These are phyloP conservation scores for Coelastrella sp. DNA, from an alignment of 139 green algal species.

Conservation along the genomic window DNA sequence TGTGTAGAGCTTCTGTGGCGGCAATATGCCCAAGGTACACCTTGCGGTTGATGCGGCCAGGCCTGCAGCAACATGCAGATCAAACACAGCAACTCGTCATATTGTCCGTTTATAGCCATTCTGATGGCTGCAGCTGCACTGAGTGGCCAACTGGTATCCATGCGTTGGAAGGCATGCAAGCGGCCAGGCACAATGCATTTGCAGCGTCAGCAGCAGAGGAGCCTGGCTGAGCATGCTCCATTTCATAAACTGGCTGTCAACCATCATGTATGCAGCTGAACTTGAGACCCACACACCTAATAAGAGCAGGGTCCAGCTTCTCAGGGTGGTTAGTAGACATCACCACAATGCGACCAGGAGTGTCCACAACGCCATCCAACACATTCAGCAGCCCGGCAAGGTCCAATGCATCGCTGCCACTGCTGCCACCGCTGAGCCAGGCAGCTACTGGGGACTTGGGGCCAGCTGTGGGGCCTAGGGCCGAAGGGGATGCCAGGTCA, in stretches of 20 bases:
- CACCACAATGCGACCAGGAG: constrained; percentile 67
- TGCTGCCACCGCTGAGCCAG: background rate
- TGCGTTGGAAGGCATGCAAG: no score
- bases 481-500: no score
- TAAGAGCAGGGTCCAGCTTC: constrained; percentile 72
- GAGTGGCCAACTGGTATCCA: background rate
- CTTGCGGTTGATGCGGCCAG: constrained; percentile 59
- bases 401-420: background rate
- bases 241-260: no score
- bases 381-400: constrained; percentile 60
- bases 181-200: no score
- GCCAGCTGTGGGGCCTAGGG: no score
- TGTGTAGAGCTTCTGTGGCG: constrained; percentile 51
- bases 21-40: constrained; percentile 69
- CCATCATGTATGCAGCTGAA: background rate
- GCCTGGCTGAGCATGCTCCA: no score
- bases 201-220: no score
- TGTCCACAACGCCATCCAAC: constrained; percentile 75
- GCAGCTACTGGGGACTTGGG: constrained; percentile 9
- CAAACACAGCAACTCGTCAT: no score
- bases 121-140: no score
- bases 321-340: constrained; percentile 79
- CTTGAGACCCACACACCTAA: constrained; percentile 49
- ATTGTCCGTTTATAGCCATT: no score
- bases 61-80: no score